These are phyloP conservation scores for Psilocybe tampanensis DNA, from an alignment of 768 basidiomycete genomes.

Conservation along the genomic window DNA sequence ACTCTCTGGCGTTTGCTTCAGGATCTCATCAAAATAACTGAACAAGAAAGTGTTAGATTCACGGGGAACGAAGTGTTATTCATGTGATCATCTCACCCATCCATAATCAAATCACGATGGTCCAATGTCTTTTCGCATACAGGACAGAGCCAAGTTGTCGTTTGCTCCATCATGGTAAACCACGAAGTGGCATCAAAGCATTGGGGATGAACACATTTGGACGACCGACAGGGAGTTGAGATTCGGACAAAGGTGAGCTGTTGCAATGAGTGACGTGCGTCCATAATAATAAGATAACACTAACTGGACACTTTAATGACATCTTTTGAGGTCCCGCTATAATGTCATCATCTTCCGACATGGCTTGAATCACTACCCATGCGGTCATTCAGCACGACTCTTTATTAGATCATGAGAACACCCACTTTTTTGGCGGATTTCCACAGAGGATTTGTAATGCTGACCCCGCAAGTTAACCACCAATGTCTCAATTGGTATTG, in stretches of 20 bases:
- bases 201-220: slow-evolving; percentile 85
- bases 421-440: slow-evolving; percentile 72
- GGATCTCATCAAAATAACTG: slow-evolving; percentile 88
- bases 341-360: slow-evolving; percentile 87
- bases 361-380: slow-evolving; percentile 55
- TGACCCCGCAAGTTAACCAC: slow-evolving; percentile 70
- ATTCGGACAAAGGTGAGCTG: slow-evolving; percentile 89
- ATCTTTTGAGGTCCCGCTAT: slow-evolving; percentile 87
- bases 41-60: background rate
- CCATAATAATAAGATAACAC: slow-evolving; percentile 28
- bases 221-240: slow-evolving; percentile 81
- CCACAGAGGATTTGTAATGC: slow-evolving; percentile 63
- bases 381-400: too few species aligned
- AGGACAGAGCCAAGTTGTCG: slow-evolving; percentile 95
- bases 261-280: slow-evolving; percentile 17
- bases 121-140: slow-evolving; percentile 84
- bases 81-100: slow-evolving; percentile 61
- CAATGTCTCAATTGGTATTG: slow-evolving; percentile 67
- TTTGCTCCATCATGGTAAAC: slow-evolving; percentile 95
- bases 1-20: slow-evolving; percentile 73
- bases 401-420: slow-evolving; percentile 14
- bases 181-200: slow-evolving; percentile 96
- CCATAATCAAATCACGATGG: slow-evolving; percentile 83
- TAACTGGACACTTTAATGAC: slow-evolving; percentile 91
- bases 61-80: background rate